A percentile compares a stretch with the other conserved stretches of the same genome.
These are phyloP conservation scores for Oleoguttula mirabilis DNA, from an alignment of 495 filamentous ascomycete species.

Conservation along the genomic window DNA sequence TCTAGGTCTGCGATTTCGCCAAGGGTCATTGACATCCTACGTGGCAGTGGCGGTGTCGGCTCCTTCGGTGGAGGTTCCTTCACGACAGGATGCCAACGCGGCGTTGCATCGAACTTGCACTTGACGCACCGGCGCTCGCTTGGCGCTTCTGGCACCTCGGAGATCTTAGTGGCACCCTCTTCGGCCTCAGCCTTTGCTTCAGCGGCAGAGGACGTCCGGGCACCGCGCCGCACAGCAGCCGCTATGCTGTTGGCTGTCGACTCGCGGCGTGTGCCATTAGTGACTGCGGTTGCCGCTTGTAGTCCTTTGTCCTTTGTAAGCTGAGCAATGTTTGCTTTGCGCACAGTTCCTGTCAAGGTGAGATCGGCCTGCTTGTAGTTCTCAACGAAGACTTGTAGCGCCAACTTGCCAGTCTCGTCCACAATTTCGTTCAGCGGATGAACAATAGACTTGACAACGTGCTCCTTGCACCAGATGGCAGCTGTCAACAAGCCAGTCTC, in stretches of 20 bases:
- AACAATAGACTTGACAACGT: slow-evolving; percentile 51
- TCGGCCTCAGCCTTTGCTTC: slow-evolving; percentile 21
- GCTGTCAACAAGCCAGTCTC: slow-evolving; percentile 68
- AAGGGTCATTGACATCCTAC: slow-evolving; percentile 17
- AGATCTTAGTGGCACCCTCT: slow-evolving; percentile 19
- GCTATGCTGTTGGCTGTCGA: slow-evolving; percentile 16
- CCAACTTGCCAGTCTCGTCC: slow-evolving; percentile 47
- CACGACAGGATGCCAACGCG: slow-evolving; percentile 43
- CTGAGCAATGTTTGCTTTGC: slow-evolving; percentile 65
- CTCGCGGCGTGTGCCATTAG: slow-evolving; percentile 10
- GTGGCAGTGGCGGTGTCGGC: slow-evolving; percentile 9
- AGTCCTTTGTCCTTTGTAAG: slow-evolving; percentile 33
- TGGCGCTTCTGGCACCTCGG: slow-evolving; percentile 12
- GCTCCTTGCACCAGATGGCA: slow-evolving; percentile 81
- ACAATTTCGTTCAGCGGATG: slow-evolving; percentile 71
- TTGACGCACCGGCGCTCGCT: slow-evolving; percentile 30
- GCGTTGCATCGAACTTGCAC: slow-evolving; percentile 48
- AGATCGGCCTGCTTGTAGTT: slow-evolving; percentile 94
- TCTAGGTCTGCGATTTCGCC: slow-evolving; percentile 16
- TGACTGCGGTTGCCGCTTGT: neutral
- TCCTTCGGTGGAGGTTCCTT: slow-evolving; percentile 3
- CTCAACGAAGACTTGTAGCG: slow-evolving; percentile 70
- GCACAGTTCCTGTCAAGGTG: slow-evolving; percentile 74
- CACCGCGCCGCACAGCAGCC: slow-evolving; percentile 16
- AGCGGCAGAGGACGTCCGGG: slow-evolving; percentile 16